Base-by-base conservation (phyloP, 2,329 filamentous ascomycete genomes). In the Colletotrichum truncatum region DNA sequence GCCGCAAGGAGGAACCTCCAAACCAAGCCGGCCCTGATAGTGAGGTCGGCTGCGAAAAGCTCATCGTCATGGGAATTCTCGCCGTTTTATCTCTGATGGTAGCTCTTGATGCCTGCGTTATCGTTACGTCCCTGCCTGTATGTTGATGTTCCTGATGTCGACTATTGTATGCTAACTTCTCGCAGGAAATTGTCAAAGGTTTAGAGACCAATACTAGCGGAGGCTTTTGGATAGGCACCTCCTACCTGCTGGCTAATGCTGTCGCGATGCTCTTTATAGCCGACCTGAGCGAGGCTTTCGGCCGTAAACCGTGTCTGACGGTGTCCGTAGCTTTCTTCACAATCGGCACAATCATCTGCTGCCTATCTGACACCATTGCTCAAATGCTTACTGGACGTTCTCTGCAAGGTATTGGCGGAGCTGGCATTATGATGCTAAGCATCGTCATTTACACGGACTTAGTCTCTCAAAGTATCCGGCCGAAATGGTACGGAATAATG, bases 361-460 rank as follows among this genome's bases (percentile, higher is more conserved):
- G 73, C n/a, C 54, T 74, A 5, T 74, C 78, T 2, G 70, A 73
- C 8, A 66, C 67, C 59, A 74, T 81, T 28, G 58, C 68, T 6
- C 68, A 72, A 6, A 72, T 81, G 54, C 74, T 81, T 8, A 70
- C 72, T 4, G 78, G 78, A 1, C 74, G 78, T 1, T 73, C 74
- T 4, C 62, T 81, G 10, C 78, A 81, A 61, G 79, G 78, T 4
- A 67, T 80, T 7, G 78, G 79, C 2, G 78, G 77, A 10, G 78
- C 76, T 5, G 78, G 79, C 2, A 77, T 81, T 41, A 76, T 80
- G 45, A 74, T 76, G 16, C 67, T 81, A 23, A 71, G 73, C n/a
- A 68, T 79, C 39, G 74, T 81, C 38, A 78, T 80, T 53, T 75
- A 79, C 59, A 77, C 78, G 6, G 78, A 82, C 26, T 76, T 82